phyloP scores from a whole-genome alignment of 345 rosid genomes.

The Adansonia digitata region DNA sequence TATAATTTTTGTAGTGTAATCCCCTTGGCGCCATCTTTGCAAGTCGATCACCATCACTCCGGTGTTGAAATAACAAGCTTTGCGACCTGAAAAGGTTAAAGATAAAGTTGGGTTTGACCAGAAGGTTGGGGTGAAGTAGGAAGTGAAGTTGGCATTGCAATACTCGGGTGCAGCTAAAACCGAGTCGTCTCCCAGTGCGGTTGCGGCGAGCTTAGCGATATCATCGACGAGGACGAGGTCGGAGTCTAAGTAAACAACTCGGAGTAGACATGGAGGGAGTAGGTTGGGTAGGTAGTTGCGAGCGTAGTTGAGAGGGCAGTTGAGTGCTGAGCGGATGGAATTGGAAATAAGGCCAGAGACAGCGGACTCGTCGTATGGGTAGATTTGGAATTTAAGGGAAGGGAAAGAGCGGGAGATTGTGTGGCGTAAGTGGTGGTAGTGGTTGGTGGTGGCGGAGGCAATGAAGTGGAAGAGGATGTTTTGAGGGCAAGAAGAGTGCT shows the following conservation, averaged over 20 bases:
- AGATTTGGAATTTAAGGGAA: constrained; percentile 44
- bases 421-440: constrained; percentile 33
- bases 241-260: constrained; percentile 73
- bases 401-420: constrained; percentile 52
- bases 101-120: constrained; percentile 79
- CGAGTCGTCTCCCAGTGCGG: constrained; percentile 35
- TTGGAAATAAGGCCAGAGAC: background rate
- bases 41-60: background rate
- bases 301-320: constrained; percentile 36
- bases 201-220: constrained; percentile 31
- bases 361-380: background rate
- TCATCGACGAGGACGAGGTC: constrained; percentile 55
- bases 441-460: constrained; percentile 34
- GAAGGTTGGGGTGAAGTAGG: constrained; percentile 68
- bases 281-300: constrained; percentile 67
- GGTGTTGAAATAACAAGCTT: constrained; percentile 49
- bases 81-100: constrained; percentile 50
- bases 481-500: background rate
- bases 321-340: background rate
- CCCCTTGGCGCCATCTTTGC: background rate
- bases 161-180: constrained; percentile 74
- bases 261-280: constrained; percentile 52
- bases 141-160: constrained; percentile 74
- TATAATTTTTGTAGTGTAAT: background rate
- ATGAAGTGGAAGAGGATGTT: constrained; percentile 52